These are phyloP conservation scores for Pelargonium citronellum DNA, from an alignment of 441 rosid genomes.

Conservation along the genomic window DNA sequence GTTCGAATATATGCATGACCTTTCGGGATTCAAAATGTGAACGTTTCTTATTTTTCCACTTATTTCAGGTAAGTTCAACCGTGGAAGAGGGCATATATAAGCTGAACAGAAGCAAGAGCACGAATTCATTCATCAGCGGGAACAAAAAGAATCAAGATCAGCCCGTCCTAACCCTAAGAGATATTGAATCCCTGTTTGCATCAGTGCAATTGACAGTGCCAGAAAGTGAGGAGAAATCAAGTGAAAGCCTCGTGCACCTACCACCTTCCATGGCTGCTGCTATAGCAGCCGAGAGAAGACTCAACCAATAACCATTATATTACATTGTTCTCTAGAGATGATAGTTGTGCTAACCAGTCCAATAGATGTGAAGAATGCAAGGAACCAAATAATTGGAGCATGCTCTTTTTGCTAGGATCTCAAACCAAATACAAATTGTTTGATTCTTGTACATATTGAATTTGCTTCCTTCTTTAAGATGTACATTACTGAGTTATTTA, in stretches of 20 bases:
- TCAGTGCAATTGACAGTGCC: constrained; percentile 27
- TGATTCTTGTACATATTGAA: not conserved
- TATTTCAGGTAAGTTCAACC: constrained; percentile 57
- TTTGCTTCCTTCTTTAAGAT: not conserved
- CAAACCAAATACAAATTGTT: constrained; percentile 5
- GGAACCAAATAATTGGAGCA: not conserved
- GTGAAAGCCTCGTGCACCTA: constrained; percentile 50
- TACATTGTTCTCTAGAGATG: not conserved
- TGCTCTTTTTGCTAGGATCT: constrained; percentile 4
- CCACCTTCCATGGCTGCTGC: constrained; percentile 83
- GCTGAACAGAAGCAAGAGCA: constrained; percentile 69
- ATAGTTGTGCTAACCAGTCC: constrained; percentile 14
- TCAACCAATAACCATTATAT: constrained; percentile 30
- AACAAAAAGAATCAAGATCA: constrained; percentile 88
- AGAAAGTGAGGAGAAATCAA: constrained; percentile 31
- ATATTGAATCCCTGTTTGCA: constrained; percentile 71
- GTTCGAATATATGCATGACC: not conserved
- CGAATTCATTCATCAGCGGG: constrained; percentile 59
- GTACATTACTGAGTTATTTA: not conserved
- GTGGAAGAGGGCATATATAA: constrained; percentile 95
- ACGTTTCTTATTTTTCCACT: constrained; percentile 3
- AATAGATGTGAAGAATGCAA: not conserved
- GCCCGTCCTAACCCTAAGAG: constrained; percentile 66
- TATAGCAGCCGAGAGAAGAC: constrained; percentile 84
- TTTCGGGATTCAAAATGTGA: constrained; percentile 6